These are phyloP conservation scores for Phaeodactylum tricornutum DNA, from an alignment of 108 stramenopile species.

Conservation along the genomic window DNA sequence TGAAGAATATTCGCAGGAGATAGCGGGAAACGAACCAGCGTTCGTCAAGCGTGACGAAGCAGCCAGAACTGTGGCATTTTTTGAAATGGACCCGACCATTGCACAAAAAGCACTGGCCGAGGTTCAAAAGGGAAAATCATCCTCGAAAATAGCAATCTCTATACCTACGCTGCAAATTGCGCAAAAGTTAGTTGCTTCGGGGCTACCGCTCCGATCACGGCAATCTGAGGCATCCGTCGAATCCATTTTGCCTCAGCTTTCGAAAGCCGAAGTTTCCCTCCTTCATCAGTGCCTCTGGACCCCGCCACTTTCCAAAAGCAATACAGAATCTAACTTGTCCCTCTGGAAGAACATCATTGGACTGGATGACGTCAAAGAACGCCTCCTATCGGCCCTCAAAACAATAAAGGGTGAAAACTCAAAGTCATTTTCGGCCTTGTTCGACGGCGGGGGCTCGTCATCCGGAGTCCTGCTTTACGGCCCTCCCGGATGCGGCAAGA, in stretches of 20 bases:
- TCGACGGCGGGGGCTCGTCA: neutral
- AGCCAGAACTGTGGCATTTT: neutral
- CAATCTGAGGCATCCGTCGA: conserved; percentile 9
- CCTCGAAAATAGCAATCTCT: neutral
- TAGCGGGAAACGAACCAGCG: neutral
- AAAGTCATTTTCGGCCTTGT: neutral
- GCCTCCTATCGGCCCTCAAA: neutral
- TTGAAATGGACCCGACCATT: neutral
- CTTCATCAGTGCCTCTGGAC: conserved; percentile 7
- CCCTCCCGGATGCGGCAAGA: conserved; percentile 93
- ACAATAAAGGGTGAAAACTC: neutral
- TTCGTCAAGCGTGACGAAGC: neutral
- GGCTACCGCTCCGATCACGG: neutral
- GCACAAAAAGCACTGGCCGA: neutral
- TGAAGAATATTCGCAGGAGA: conserved; percentile 4
- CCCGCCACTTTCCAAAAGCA: neutral
- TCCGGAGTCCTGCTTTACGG: conserved; percentile 81
- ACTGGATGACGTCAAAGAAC: conserved; percentile 1
- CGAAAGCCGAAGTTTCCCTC: conserved; percentile 1
- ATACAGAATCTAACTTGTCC: too few relatives aligned
- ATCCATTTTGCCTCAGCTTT: neutral
- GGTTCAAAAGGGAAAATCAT: neutral
- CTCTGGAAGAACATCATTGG: conserved; percentile 6
- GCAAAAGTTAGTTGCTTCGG: neutral
- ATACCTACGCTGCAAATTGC: conserved; percentile 3